These are phyloP conservation scores for Plantago rigida DNA, from an alignment of 305 asterid genomes.

Conservation along the genomic window DNA sequence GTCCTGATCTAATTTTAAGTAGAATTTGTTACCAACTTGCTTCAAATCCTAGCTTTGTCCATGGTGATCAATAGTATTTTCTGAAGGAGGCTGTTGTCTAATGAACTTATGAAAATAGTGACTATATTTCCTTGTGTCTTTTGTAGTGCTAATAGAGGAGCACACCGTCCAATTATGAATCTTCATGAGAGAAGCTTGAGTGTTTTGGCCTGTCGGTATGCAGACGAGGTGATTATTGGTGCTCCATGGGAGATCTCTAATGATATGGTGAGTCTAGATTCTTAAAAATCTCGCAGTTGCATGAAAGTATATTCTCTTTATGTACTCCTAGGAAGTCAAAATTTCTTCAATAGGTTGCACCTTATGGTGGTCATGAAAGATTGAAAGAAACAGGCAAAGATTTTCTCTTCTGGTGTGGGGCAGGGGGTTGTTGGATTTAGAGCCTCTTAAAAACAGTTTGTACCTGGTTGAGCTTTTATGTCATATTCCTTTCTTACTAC, in stretches of 20 bases:
- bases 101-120: slow-evolving; percentile 10
- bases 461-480: too few relatives aligned
- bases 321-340: too few relatives aligned
- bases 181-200: slow-evolving; percentile 93
- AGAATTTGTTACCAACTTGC: too few relatives aligned
- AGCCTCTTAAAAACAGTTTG: too few relatives aligned
- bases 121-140: slow-evolving; percentile 21
- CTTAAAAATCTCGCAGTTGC: neutral
- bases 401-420: too few relatives aligned
- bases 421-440: too few relatives aligned
- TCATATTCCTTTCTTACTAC: slow-evolving; percentile 21
- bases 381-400: too few relatives aligned
- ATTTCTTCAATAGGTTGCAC: too few relatives aligned
- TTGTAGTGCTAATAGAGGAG: slow-evolving; percentile 73
- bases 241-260: slow-evolving; percentile 85
- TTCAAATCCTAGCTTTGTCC: too few relatives aligned
- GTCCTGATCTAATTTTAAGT: too few relatives aligned
- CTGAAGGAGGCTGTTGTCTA: neutral
- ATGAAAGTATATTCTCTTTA: too few relatives aligned
- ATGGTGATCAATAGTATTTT: neutral
- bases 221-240: slow-evolving; percentile 87
- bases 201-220: slow-evolving; percentile 84
- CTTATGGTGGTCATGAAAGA: too few relatives aligned
- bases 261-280: slow-evolving; percentile 58
- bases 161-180: slow-evolving; percentile 90